Evolutionary conservation across 768 basidiomycete species (phyloP), one percentile per base, ranked within the genome.

Genomic region (Russula dissimulans): DNA sequence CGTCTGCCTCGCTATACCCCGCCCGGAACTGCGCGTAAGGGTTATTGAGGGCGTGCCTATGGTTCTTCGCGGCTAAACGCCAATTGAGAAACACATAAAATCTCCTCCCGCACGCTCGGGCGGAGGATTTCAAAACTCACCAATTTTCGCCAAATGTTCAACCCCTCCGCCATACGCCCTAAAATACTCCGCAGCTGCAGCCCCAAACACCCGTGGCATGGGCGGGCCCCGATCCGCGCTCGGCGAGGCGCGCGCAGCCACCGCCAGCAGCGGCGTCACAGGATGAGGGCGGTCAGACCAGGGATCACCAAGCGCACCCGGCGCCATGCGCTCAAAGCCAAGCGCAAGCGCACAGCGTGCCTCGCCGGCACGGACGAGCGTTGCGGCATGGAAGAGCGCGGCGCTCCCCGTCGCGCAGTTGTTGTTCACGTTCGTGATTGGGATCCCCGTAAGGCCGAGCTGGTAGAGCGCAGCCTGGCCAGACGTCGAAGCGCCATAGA

Each of bases 381-480:
- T 83, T 64, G 86, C 86, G 7, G 86, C 88, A 48, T 87, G 80
- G 70, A 80, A 89, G 22, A 93, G 76, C 5, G 91, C 89, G 0
- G 87, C 79, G 52, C 85, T 86, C 4, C 89, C 90, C 0, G 90
- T 90, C 4, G 89, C 85, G 67, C 90, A 91, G 71, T 89, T 89
- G 73, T 92, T 92, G 76, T 90, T 91, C 45, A 92, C 87, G 66
- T 92, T 93, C 52, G 86, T 79, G 67, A 93, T 85, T 0, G 91
- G 90, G 59, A 93, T 91, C 38, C 83, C 78, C 0, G 90, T 92
- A 70, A 92, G 78, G 18, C 91, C 91, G 44, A 92, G 82, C 69
- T 84, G 85, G 72, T 92, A 93, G 18, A 93, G 75, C 7, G 89
- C 83, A 15, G 89, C 79, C 83, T 92, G 88, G 31, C 89, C 89